Conservation (phyloP, 352 stramenopile species). For the Pythium scleroteichum region DNA sequence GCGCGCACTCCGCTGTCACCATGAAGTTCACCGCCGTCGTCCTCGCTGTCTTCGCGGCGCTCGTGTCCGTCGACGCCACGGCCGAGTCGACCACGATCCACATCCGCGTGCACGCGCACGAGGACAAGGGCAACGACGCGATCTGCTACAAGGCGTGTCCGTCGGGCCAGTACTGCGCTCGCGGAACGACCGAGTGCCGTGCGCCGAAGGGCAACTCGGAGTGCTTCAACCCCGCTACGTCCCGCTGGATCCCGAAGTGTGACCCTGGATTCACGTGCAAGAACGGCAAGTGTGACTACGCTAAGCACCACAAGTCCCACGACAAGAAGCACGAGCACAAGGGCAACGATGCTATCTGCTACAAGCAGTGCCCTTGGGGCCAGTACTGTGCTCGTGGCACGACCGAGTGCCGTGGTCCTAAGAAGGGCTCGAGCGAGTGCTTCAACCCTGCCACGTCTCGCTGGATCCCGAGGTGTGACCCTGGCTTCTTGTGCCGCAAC, state of each 20-base stretch:
- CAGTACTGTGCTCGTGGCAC: conserved; percentile 41
- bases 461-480: conserved; percentile 22
- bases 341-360: conserved; percentile 13
- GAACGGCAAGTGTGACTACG: conserved; percentile 17
- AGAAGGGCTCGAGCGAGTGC: conserved; percentile 8
- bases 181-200: conserved; percentile 27
- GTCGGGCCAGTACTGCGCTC: conserved; percentile 38
- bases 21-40: neutral
- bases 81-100: conserved; percentile 27
- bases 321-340: neutral
- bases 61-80: conserved; percentile 13
- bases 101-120: conserved; percentile 27
- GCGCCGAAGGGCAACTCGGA: conserved; percentile 12
- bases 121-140: conserved; percentile 1
- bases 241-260: conserved; percentile 21
- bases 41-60: conserved; percentile 4
- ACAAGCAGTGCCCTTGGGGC: conserved; percentile 27
- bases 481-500: conserved; percentile 10
- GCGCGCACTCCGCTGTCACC: neutral
- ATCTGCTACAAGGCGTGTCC: conserved; percentile 30
- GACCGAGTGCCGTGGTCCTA: conserved; percentile 26
- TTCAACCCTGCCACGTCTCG: conserved; percentile 19
- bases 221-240: conserved; percentile 22
- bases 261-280: conserved; percentile 16
- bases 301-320: neutral